Evolutionary conservation across 345 rosid genomes (phyloP), one percentile per base, ranked within the genome.

Genomic region (Chamaenerion angustifolium): DNA sequence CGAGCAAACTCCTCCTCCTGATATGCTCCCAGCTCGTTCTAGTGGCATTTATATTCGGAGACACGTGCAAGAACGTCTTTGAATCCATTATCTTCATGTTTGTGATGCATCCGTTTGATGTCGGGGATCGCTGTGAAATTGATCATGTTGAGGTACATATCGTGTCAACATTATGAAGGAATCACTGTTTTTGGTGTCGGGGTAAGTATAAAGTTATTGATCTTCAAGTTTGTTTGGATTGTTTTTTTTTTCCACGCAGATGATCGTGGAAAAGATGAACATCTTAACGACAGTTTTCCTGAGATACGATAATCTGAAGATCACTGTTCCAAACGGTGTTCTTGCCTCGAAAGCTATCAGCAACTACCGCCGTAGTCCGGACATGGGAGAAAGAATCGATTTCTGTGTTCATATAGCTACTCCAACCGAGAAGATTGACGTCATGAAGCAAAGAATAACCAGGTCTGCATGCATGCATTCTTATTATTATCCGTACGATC

Each of bases 221-320:
- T 21, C 25, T 21, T 31, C n/a, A n/a, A n/a, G n/a, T n/a, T n/a
- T n/a, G n/a, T n/a, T 41, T 16, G 12, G 45, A 43, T 23, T 9
- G 8, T 17, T 16, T 18, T 27, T 18, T 27, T 8, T 16, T 5
- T 31, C 10, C 7, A 31, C 45, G 35, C 68, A 73, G 74, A 62
- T 73, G 74, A 55, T 69, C 14, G 77, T 73, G 16, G 77, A 73
- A 55, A 71, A 73, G 61, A 73, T 73, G 71, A 69, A 73, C 68
- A 68, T 69, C 14, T 43, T 68, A 48, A 68, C 77, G 11, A 73
- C 74, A 5, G 55, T 73, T 27, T 73, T 73, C 56, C 42, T 73
- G 25, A 68, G 67, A 52, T 59, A 16, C 37, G 74, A 73, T 54
- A 68, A 73, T 48, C 66, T 45, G 61, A 73, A 63, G 68, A 59